A percentile compares a stretch with the other conserved stretches of the same genome.
phyloP scores from a whole-genome alignment of 2,329 filamentous ascomycete genomes.

The Microsporum audouinii region DNA sequence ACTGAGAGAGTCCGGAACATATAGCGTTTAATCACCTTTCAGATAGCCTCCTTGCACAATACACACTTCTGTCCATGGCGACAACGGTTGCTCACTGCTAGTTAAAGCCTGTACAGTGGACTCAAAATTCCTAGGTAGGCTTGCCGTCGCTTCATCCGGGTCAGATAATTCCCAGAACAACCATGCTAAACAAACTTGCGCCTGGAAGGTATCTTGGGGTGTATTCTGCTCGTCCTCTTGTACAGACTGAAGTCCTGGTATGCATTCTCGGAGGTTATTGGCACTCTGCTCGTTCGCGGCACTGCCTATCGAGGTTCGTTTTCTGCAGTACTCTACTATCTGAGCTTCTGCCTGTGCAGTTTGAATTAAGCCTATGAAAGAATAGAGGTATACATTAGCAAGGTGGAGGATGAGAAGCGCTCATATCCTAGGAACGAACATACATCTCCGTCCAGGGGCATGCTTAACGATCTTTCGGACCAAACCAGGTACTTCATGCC shows the following conservation, averaged over 20 bases:
- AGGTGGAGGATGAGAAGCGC: background rate
- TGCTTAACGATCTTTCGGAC: slow-evolving; percentile 92
- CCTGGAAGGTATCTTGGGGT: slow-evolving; percentile 57
- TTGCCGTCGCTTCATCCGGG: slow-evolving; percentile 48
- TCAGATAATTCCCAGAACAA: slow-evolving; percentile 68
- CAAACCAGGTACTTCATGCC: slow-evolving; percentile 76
- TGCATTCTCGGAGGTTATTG: slow-evolving; percentile 30
- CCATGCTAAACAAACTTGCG: slow-evolving; percentile 72
- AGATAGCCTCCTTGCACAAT: slow-evolving; percentile 68
- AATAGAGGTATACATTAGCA: background rate
- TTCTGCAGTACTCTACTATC: slow-evolving; percentile 44
- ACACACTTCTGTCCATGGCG: slow-evolving; percentile 73
- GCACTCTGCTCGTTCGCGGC: slow-evolving; percentile 22
- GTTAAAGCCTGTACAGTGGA: slow-evolving; percentile 44
- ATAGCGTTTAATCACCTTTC: slow-evolving; percentile 46
- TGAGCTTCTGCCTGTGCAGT: slow-evolving; percentile 59
- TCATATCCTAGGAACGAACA: background rate
- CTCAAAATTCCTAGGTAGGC: slow-evolving; percentile 53
- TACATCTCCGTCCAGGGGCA: slow-evolving; percentile 75
- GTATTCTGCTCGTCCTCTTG: slow-evolving; percentile 48
- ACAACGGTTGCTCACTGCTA: slow-evolving; percentile 41
- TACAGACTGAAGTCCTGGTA: slow-evolving; percentile 34
- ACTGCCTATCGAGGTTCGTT: slow-evolving; percentile 17
- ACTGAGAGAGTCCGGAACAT: background rate
- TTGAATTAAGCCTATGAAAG: slow-evolving; percentile 50